These are phyloP conservation scores for Suhomyces vadensis DNA, from an alignment of 805 yeast species.

Conservation along the genomic window DNA sequence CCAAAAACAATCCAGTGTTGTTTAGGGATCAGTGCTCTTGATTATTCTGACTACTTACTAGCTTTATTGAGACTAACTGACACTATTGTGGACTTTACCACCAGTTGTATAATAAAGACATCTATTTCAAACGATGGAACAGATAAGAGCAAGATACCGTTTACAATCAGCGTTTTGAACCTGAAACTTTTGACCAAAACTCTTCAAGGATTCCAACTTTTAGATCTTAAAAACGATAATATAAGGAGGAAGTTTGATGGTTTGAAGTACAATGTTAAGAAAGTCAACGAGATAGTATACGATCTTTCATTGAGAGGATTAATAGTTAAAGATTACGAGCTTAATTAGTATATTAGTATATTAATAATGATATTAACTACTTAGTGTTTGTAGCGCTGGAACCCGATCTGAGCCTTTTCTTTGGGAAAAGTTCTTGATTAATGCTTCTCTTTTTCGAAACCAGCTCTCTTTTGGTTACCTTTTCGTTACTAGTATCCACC, in stretches of 20 bases:
- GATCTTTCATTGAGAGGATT: constrained; percentile 10
- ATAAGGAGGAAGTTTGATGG: constrained; percentile 30
- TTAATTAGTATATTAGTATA: not conserved
- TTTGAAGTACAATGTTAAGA: constrained; percentile 29
- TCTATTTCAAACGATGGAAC: constrained; percentile 13
- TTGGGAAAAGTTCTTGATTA: not conserved
- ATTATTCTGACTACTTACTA: constrained; percentile 24
- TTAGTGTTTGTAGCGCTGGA: not conserved
- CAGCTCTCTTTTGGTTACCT: not conserved
- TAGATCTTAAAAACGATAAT: constrained; percentile 31
- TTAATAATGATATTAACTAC: not conserved
- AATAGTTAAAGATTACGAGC: constrained; percentile 3
- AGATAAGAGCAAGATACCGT: constrained; percentile 12
- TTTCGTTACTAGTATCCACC: no score
- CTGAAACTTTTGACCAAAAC: constrained; percentile 22
- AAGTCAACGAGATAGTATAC: constrained; percentile 24
- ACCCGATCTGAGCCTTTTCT: not conserved
- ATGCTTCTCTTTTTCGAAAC: not conserved
- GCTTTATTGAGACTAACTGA: constrained; percentile 25
- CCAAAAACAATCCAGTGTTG: constrained; percentile 18
- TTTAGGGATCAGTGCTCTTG: constrained; percentile 13
- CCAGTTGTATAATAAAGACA: constrained; percentile 22
- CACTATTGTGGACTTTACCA: constrained; percentile 26
- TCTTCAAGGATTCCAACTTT: constrained; percentile 27
- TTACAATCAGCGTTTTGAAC: constrained; percentile 22